Conservation (phyloP, 371 early-diverging fungal genomes). For the Rhizomucor miehei region DNA sequence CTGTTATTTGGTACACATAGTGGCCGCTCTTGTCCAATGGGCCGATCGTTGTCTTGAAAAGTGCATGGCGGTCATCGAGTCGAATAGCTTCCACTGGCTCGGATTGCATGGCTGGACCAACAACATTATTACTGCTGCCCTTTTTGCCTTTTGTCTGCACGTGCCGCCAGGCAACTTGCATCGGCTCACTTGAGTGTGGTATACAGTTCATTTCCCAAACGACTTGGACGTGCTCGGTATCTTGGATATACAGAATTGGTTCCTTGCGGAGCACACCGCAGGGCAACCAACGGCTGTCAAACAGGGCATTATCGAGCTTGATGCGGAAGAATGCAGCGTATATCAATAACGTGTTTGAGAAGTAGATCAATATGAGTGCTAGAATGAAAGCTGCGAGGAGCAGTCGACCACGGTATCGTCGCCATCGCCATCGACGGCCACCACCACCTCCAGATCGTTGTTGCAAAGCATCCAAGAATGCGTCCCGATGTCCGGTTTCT, state of each 20-base stretch:
- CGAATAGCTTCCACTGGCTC: constrained; percentile 13
- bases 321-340: constrained; percentile 40
- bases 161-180: constrained; percentile 36
- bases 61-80: constrained; percentile 47
- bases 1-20: constrained; percentile 32
- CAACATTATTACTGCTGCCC: background rate
- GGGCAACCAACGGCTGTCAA: constrained; percentile 48
- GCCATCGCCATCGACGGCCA: constrained; percentile 22
- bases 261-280: constrained; percentile 55
- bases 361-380: constrained; percentile 26
- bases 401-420: constrained; percentile 36
- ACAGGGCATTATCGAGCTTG: constrained; percentile 50
- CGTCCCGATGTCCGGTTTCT: constrained; percentile 12
- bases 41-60: constrained; percentile 51
- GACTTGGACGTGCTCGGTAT: constrained; percentile 47
- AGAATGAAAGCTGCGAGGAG: constrained; percentile 17
- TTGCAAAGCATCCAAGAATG: constrained; percentile 14
- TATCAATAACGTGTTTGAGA: constrained; percentile 30
- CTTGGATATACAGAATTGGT: constrained; percentile 55
- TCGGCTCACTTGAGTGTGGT: constrained; percentile 27
- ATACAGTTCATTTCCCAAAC: constrained; percentile 65
- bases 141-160: background rate
- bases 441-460: constrained; percentile 1
- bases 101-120: too few species aligned
- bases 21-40: constrained; percentile 32